phyloP scores from a whole-genome alignment of 176 grass and related monocot species.

The Alloteropsis semialata region DNA sequence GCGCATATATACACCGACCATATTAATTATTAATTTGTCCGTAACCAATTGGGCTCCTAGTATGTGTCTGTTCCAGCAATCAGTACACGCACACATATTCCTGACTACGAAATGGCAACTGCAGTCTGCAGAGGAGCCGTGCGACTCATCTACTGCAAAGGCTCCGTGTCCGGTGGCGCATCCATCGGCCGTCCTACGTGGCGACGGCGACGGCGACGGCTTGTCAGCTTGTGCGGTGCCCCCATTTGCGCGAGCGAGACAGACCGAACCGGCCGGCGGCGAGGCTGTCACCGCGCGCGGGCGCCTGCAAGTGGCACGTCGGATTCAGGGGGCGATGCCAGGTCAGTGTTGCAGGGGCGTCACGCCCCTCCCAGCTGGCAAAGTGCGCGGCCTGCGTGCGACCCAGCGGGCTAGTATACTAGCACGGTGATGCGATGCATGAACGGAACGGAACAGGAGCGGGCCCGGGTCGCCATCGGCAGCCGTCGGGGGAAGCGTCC shows the following conservation, averaged over 20 bases:
- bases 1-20: background rate
- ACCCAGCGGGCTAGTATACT: background rate
- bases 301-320: constrained; percentile 49
- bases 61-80: background rate
- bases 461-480: constrained; percentile 5
- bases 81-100: background rate
- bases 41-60: background rate
- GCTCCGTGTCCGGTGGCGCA: background rate
- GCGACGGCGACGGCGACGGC: constrained; percentile 37
- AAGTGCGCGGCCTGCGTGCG: background rate
- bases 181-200: constrained; percentile 20
- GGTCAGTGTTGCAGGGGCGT: constrained; percentile 39
- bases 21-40: background rate
- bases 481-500: constrained; percentile 40
- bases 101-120: constrained; percentile 27
- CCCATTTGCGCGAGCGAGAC: too few species aligned
- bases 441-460: background rate
- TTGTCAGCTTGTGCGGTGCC: constrained; percentile 27
- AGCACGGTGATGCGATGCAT: background rate
- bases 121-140: background rate
- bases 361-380: constrained; percentile 12
- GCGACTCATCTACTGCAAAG: background rate
- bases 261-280: too few species aligned
- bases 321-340: constrained; percentile 52
- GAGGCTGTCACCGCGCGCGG: too few species aligned